These are phyloP conservation scores for Saccharomyces jurei DNA, from an alignment of 805 yeast species.

Conservation along the genomic window DNA sequence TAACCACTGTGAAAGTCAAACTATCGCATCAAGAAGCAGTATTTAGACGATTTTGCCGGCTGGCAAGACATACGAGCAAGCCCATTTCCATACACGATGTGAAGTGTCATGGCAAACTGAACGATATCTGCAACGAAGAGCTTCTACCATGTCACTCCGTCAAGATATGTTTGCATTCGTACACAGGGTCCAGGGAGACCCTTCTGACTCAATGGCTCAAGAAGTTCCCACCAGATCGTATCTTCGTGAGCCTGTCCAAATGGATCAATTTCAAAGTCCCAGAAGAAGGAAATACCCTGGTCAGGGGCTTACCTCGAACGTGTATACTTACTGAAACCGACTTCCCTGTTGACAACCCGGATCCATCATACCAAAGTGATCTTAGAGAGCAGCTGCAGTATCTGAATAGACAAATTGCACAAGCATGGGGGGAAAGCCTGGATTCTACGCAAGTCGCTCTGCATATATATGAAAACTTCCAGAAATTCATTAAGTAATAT, in stretches of 20 bases:
- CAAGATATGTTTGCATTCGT: conserved; percentile 69
- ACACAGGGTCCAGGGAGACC: conserved; percentile 73
- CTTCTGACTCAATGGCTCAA: conserved; percentile 39
- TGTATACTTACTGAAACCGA: conserved; percentile 49
- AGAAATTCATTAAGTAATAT: conserved; percentile 6
- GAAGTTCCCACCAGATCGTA: conserved; percentile 16
- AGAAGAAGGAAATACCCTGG: conserved; percentile 24
- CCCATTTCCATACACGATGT: conserved; percentile 82
- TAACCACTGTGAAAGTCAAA: conserved; percentile 45
- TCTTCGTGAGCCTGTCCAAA: conserved; percentile 27
- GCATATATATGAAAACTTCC: conserved; percentile 13
- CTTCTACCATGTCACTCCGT: conserved; percentile 17
- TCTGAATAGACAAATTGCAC: conserved; percentile 7
- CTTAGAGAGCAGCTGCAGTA: conserved; percentile 9
- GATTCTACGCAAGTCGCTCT: conserved; percentile 1
- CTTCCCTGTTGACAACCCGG: conserved; percentile 21
- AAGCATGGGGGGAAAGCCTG: conserved; percentile 1
- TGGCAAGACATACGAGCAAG: conserved; percentile 43
- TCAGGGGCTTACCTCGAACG: conserved; percentile 30
- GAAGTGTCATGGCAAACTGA: conserved; percentile 59
- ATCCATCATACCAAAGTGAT: conserved; percentile 2
- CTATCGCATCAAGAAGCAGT: conserved; percentile 59
- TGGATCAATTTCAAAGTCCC: conserved; percentile 21
- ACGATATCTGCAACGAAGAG: conserved; percentile 30
- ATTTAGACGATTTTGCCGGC: conserved; percentile 40